Evolutionary conservation across 139 green algal species (phyloP).

Genomic region (Chlamydomonas urium): DNA sequence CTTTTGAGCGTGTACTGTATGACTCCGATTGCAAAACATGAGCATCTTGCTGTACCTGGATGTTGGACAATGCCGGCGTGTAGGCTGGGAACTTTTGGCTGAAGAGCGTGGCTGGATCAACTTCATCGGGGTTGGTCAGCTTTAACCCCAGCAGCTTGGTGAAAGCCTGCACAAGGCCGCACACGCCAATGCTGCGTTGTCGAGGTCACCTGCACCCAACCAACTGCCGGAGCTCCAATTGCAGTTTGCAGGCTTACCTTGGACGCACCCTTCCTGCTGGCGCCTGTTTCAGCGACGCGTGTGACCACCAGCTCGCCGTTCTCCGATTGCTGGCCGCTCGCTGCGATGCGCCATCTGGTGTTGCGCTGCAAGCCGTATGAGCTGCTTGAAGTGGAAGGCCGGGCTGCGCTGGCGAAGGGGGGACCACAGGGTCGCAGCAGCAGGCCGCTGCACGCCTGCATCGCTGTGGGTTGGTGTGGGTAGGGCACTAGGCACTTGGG

Average conservation of each 20-base stretch:
- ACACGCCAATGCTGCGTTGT: not conserved
- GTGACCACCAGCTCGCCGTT: not conserved
- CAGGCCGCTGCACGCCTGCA: too few relatives aligned
- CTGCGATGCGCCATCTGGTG: too few relatives aligned
- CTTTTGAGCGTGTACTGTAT: not conserved
- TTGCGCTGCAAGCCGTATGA: too few relatives aligned
- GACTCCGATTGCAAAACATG: not conserved
- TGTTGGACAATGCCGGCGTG: not conserved
- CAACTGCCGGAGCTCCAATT: too few relatives aligned
- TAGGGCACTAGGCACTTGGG: too few relatives aligned
- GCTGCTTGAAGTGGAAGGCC: too few relatives aligned
- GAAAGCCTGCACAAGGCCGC: not conserved
- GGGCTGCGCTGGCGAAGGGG: too few relatives aligned
- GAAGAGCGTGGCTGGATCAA: slow-evolving; percentile 1
- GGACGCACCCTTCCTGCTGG: not conserved
- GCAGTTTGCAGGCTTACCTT: too few relatives aligned
- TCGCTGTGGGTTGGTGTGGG: too few relatives aligned
- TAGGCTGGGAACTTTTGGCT: not conserved
- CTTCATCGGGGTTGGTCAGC: not conserved
- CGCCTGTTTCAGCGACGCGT: not conserved
- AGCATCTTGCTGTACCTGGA: not conserved
- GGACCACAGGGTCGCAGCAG: too few relatives aligned
- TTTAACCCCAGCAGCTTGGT: not conserved
- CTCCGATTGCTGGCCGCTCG: too few relatives aligned
- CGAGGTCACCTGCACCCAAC: not conserved